Evolutionary conservation across 2,329 filamentous ascomycete genomes (phyloP), one percentile per base, ranked within the genome.

Genomic region (Penicillium sp.): DNA sequence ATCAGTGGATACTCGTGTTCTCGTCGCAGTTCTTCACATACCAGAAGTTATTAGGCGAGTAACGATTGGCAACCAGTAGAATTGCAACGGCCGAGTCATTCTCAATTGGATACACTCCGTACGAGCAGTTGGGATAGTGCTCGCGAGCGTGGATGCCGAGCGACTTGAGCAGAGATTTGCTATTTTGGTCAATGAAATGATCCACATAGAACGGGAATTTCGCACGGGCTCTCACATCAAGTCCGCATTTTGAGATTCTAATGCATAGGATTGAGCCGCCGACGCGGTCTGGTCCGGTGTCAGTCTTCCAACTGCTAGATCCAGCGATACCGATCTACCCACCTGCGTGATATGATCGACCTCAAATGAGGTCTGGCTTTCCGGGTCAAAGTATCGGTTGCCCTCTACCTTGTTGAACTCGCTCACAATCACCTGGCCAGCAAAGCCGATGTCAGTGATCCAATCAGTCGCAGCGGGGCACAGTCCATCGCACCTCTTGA

Each of bases 21-120:
- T 4, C 11, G 25, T 13, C 6, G 11, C 25, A 4, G 25, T n/a
- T 5, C 25, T 14, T 16, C 15, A 36, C 41, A 28, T 70, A 88
- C 88, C 92, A 96, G 75, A 88, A 98, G 74, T 98, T 98, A 63
- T 89, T 87, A 6, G 93, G 92, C 56, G 85, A 94, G 72, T 96
- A 96, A 67, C 95, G 95, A 73, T 92, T 95, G 39, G 89, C 85
- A 32, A 95, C 89, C 34, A 95, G 79, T 37, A 94, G 67, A 48
- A 95, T 73, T 32, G 88, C 86, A 43, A 96, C 67, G 54, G 81
- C 79, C 17, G 77, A 76, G 62, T 90, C 85, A 48, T 82, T 73
- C 53, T 86, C 78, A 51, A 79, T 80, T 8, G 90, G 86, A 63
- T 85, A 95, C 32, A 86, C 85, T 50, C 89, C 87, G 52, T 84